Percentiles rank a stretch among this genome's conserved stretches.
These are phyloP conservation scores for Lactuca saligna DNA, from an alignment of 129 eudicot species.

Conservation along the genomic window DNA sequence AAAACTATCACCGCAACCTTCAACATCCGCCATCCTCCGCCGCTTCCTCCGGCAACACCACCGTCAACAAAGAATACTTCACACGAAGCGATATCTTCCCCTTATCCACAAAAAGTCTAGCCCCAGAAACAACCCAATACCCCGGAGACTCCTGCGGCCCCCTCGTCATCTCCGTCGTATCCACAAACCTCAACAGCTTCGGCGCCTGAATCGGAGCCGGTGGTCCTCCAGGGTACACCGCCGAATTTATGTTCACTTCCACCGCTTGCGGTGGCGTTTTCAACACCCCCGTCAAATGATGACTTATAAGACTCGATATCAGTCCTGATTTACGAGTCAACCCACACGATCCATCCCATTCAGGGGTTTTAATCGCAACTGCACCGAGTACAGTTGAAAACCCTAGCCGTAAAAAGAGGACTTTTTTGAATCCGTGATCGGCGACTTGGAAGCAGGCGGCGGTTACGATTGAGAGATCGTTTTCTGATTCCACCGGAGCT, in stretches of 20 bases:
- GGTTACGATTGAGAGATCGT: slow-evolving; percentile 76
- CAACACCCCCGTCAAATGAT: slow-evolving; percentile 54
- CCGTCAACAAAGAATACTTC: slow-evolving; percentile 69
- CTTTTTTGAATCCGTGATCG: slow-evolving; percentile 62
- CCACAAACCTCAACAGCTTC: slow-evolving; percentile 53
- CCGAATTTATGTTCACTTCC: slow-evolving; percentile 75
- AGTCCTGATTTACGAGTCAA: slow-evolving; percentile 70
- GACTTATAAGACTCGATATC: slow-evolving; percentile 68
- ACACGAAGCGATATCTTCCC: slow-evolving; percentile 67
- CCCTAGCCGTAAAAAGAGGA: slow-evolving; percentile 58
- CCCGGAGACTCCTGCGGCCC: slow-evolving; percentile 74
- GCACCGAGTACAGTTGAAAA: slow-evolving; percentile 66
- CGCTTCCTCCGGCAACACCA: slow-evolving; percentile 58
- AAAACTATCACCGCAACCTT: neutral
- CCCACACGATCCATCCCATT: slow-evolving; percentile 76
- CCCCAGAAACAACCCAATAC: slow-evolving; percentile 84
- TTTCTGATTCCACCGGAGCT: slow-evolving; percentile 89
- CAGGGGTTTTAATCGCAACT: slow-evolving; percentile 43
- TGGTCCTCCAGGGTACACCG: slow-evolving; percentile 77
- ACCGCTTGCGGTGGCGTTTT: slow-evolving; percentile 63
- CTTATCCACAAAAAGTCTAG: slow-evolving; percentile 64
- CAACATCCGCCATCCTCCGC: slow-evolving; percentile 11
- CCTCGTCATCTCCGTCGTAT: neutral
- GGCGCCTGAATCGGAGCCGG: slow-evolving; percentile 64
- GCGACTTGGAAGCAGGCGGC: slow-evolving; percentile 86